phyloP scores from a whole-genome alignment of 1,284 basidiomycete species.

The Irpex sp. region DNA sequence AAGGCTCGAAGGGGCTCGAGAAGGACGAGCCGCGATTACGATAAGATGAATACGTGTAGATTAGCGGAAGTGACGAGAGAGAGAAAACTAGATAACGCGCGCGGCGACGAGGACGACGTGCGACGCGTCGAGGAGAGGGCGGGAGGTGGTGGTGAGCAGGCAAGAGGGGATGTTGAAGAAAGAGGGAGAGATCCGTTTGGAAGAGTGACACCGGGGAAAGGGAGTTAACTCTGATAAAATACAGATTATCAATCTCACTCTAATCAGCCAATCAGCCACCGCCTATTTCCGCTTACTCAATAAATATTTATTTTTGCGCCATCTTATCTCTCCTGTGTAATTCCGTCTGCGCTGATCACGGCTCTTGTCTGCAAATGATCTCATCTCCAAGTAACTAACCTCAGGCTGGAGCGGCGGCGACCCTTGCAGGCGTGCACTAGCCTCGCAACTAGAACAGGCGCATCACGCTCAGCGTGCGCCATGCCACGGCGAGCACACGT shows the following conservation, averaged over 20 bases:
- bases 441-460: background rate
- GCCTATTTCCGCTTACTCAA: slow-evolving; percentile 10
- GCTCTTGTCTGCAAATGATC: background rate
- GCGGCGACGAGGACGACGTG: background rate
- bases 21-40: slow-evolving; percentile 8
- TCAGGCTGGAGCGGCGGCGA: background rate
- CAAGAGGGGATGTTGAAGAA: slow-evolving; percentile 6
- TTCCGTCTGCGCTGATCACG: background rate
- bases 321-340: slow-evolving; percentile 11
- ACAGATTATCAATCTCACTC: slow-evolving; percentile 11
- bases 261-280: slow-evolving; percentile 14
- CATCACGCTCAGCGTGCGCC: background rate
- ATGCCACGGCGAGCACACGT: background rate
- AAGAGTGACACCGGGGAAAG: slow-evolving; percentile 1
- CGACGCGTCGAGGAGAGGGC: slow-evolving; percentile 8
- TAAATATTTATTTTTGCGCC: slow-evolving; percentile 1
- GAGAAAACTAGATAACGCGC: background rate
- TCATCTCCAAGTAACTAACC: background rate
- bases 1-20: slow-evolving; percentile 10
- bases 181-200: slow-evolving; percentile 6
- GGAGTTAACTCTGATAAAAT: slow-evolving; percentile 12
- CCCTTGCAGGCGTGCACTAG: background rate
- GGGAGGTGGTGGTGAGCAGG: slow-evolving; percentile 3
- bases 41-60: slow-evolving; percentile 12
- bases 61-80: background rate